Evolutionary conservation across 306 rosid species (phyloP).

Genomic region (Rosa multiflora): DNA sequence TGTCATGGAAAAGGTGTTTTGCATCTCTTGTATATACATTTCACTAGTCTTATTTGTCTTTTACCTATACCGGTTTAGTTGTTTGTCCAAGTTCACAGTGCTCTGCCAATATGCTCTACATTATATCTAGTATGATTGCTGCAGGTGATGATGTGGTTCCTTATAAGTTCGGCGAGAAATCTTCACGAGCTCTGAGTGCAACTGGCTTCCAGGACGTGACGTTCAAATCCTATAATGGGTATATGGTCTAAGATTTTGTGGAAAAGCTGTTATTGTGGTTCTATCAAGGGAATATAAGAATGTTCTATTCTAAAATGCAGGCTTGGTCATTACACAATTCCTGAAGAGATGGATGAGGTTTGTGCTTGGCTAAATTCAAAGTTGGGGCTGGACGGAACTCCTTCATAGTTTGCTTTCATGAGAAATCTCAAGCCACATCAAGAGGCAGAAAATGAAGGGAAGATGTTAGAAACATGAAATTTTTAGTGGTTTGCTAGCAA

Average conservation of each 20-base stretch:
- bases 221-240: slow-evolving; percentile 79
- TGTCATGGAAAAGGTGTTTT: slow-evolving; percentile 92
- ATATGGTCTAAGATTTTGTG: slow-evolving; percentile 17
- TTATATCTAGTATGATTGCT: slow-evolving; percentile 10
- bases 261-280: background rate
- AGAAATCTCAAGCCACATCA: background rate
- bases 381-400: slow-evolving; percentile 67
- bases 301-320: slow-evolving; percentile 37
- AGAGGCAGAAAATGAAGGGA: background rate
- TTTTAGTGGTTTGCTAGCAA: slow-evolving; percentile 1
- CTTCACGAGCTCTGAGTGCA: slow-evolving; percentile 52
- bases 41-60: background rate
- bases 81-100: background rate
- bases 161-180: slow-evolving; percentile 86
- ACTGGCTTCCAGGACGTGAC: slow-evolving; percentile 70
- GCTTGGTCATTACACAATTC: slow-evolving; percentile 90
- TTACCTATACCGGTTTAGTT: background rate
- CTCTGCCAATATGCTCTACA: background rate
- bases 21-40: background rate
- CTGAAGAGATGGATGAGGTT: slow-evolving; percentile 91
- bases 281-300: background rate
- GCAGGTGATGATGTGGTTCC: slow-evolving; percentile 84
- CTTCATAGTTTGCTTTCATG: slow-evolving; percentile 27
- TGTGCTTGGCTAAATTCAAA: slow-evolving; percentile 78
- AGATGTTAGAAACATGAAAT: background rate